Evolutionary conservation across 73 alveolate species (phyloP), one percentile per base, ranked within the genome.

Genomic region (Blepharisma stoltei): DNA sequence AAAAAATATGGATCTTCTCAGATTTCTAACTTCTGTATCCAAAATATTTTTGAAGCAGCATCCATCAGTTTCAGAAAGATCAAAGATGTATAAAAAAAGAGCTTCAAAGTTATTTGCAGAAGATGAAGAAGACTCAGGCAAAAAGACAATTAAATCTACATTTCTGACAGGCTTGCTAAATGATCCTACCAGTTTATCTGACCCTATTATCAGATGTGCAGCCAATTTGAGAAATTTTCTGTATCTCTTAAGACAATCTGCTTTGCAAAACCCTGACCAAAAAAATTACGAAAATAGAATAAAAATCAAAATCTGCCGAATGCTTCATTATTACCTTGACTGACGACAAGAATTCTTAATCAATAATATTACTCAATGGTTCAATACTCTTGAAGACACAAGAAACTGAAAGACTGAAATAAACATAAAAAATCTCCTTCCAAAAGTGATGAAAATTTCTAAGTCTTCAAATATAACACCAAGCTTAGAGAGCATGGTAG

Each of bases 311-410:
- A 69, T 69, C 2, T 69, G 79, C 27, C 11, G 27, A 18, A 69
- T 69, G 9, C 23, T 69, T 44, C 54, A 69, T 7, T 69, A 44
- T 4, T 44, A 9, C 27, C n/a, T 69, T 9, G 65, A 69, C n/a
- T n/a, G 14, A 4, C 20, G 79, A n/a, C 79, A 69, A 44, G 79
- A 69, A 9, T 69, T 18, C 43, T 43, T 69, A n/a, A n/a, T 69
- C 21, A 44, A 46, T 5, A 69, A 69, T 5, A 53, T 46, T 23
- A 69, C 27, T 23, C 25, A 69, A 5, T 69, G 79, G 65, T 69
- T 11, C 4, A 43, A 69, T n/a, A 7, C 37, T 9, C 32, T 44
- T 7, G 65, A 44, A 9, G 18, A 37, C 1, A 14, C 11, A 9
- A 18, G 4, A 9, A 69, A 3, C 60, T 69, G 55, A 43, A 53